These are phyloP conservation scores for Alloteropsis angusta DNA, from an alignment of 202 grass and related monocot species.

Conservation along the genomic window DNA sequence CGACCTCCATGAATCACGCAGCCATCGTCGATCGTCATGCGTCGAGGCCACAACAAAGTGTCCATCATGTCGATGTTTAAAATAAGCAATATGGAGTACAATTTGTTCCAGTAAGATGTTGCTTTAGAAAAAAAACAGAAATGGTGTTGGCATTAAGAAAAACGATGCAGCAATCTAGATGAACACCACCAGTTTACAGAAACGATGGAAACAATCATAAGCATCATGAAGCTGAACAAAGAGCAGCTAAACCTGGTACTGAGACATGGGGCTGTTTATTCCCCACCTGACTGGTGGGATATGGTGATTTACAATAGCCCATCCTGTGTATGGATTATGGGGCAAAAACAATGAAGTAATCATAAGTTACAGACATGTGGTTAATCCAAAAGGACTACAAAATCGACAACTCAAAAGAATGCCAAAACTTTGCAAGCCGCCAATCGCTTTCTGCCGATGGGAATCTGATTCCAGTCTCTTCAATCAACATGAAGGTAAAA, in stretches of 20 bases:
- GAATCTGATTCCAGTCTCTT: background rate
- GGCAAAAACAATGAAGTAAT: slow-evolving; percentile 32
- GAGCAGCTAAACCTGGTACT: background rate
- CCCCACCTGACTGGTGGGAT: slow-evolving; percentile 27
- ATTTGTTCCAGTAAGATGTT: too few relatives aligned
- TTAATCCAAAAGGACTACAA: slow-evolving; percentile 33
- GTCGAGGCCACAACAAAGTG: background rate
- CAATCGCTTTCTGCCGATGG: background rate
- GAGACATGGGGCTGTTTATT: slow-evolving; percentile 22
- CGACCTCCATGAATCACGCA: slow-evolving; percentile 29
- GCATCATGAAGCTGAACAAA: background rate
- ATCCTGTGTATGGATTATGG: slow-evolving; percentile 13
- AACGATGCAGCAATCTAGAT: background rate
- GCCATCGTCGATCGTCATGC: background rate
- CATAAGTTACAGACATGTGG: slow-evolving; percentile 31
- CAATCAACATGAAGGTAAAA: background rate
- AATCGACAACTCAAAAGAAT: slow-evolving; percentile 14
- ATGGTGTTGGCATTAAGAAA: background rate
- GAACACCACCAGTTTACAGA: background rate
- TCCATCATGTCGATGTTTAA: background rate
- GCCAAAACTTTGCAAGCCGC: slow-evolving; percentile 18
- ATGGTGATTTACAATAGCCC: slow-evolving; percentile 31
- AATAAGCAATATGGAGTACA: background rate
- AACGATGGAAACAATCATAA: background rate
- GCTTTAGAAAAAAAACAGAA: background rate